A percentile compares a stretch with the other conserved stretches of the same genome.
Evolutionary conservation across 331 rosid genomes (phyloP).

Genomic region (Spiraea crenata): DNA sequence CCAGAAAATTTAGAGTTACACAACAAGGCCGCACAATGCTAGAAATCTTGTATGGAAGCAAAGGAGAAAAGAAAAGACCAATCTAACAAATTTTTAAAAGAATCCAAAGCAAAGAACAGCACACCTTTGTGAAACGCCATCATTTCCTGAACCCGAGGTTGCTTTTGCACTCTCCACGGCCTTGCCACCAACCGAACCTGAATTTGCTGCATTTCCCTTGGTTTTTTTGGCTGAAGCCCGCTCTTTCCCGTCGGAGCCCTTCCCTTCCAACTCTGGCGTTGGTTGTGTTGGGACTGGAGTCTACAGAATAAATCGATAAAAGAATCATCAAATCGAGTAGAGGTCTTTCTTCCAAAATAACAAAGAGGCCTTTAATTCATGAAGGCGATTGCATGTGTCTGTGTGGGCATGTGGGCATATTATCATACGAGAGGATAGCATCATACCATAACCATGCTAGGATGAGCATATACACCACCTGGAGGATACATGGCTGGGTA

Average conservation of each 20-base stretch:
- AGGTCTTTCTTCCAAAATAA: conserved; percentile 13
- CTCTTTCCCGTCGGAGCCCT: conserved; percentile 71
- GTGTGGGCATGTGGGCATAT: neutral
- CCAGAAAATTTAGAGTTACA: conserved; percentile 10
- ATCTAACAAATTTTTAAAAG: conserved; percentile 9
- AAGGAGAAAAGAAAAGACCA: conserved; percentile 5
- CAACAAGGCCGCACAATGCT: neutral
- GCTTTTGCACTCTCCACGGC: conserved; percentile 73
- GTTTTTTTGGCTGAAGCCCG: conserved; percentile 55
- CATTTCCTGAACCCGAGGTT: conserved; percentile 83
- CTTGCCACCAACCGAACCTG: conserved; percentile 39
- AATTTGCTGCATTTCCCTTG: conserved; percentile 59
- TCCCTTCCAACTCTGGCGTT: conserved; percentile 56
- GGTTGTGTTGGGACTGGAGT: conserved; percentile 44
- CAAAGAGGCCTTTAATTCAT: neutral
- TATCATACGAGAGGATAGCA: conserved; percentile 6
- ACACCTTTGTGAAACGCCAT: conserved; percentile 85
- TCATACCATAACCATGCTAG: conserved; percentile 75
- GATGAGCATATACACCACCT: conserved; percentile 87
- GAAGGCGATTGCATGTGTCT: too few relatives aligned
- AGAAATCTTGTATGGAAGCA: neutral
- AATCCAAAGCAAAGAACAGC: neutral
- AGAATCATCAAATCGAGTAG: conserved; percentile 12
- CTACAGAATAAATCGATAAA: conserved; percentile 35
- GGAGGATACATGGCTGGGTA: conserved; percentile 92